These are phyloP conservation scores for Phialocephala subalpina DNA, from an alignment of 2,329 filamentous ascomycete genomes.

Conservation along the genomic window DNA sequence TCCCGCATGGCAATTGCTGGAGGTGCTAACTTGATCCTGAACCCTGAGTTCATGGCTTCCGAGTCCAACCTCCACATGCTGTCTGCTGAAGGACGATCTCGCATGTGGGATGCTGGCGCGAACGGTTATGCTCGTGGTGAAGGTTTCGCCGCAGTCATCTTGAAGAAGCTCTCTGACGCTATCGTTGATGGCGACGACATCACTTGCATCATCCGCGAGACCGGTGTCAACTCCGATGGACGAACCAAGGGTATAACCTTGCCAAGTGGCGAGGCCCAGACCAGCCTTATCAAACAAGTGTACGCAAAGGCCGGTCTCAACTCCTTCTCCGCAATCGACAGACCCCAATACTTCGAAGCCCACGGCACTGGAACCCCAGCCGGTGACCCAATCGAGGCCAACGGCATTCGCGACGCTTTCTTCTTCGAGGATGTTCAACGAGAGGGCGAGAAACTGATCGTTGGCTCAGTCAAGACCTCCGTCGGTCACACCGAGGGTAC, in stretches of 20 bases:
- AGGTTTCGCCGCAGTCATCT: conserved; percentile 63
- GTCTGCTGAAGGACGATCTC: conserved; percentile 42
- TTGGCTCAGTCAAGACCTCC: conserved; percentile 39
- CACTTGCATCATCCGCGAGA: conserved; percentile 58
- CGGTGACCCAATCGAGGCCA: conserved; percentile 35
- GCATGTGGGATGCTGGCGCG: conserved; percentile 46
- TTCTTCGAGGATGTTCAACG: conserved; percentile 19
- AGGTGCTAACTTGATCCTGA: conserved; percentile 36
- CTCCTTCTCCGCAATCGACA: conserved; percentile 17
- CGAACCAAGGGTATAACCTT: conserved; percentile 60
- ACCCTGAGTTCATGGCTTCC: conserved; percentile 36
- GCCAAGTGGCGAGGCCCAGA: conserved; percentile 52
- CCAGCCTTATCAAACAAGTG: conserved; percentile 49
- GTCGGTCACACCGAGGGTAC: conserved; percentile 41
- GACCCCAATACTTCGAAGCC: conserved; percentile 33
- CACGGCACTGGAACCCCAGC: conserved; percentile 36
- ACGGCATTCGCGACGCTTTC: conserved; percentile 24
- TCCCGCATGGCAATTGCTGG: conserved; percentile 29
- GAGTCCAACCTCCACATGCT: conserved; percentile 52
- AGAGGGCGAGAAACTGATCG: conserved; percentile 21
- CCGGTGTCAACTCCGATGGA: conserved; percentile 57
- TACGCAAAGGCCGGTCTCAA: conserved; percentile 55
- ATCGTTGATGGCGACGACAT: conserved; percentile 65
- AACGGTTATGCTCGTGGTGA: conserved; percentile 49
- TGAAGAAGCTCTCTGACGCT: conserved; percentile 62